phyloP scores from a whole-genome alignment of 2,329 filamentous ascomycete species.

The Xylariaceae sp. region DNA sequence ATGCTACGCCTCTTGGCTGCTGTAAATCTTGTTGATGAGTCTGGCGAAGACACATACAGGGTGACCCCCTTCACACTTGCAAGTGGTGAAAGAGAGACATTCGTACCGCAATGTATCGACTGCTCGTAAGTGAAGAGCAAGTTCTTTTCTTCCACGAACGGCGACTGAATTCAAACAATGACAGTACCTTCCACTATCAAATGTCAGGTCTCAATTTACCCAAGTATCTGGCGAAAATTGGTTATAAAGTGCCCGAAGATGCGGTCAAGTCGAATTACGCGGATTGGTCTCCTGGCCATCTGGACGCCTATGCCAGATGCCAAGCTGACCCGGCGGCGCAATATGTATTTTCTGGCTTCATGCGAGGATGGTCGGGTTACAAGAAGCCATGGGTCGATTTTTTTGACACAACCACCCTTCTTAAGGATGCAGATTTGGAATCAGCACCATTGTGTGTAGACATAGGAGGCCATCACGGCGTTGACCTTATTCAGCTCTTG shows the following conservation, averaged over 20 bases:
- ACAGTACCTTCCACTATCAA: constrained; percentile 13
- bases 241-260: constrained; percentile 21
- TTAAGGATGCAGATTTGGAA: constrained; percentile 22
- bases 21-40: constrained; percentile 24
- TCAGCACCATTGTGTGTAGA: constrained; percentile 37
- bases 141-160: too few species aligned
- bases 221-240: constrained; percentile 20
- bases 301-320: constrained; percentile 21
- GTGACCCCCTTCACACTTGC: constrained; percentile 28
- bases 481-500: constrained; percentile 34
- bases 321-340: constrained; percentile 15
- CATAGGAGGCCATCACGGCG: constrained; percentile 39
- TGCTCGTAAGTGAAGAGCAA: constrained; percentile 12
- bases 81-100: constrained; percentile 25
- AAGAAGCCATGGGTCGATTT: constrained; percentile 18
- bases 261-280: constrained; percentile 15
- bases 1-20: constrained; percentile 24
- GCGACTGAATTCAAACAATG: neutral
- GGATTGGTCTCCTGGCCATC: constrained; percentile 14
- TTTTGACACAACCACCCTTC: constrained; percentile 22
- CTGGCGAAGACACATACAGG: constrained; percentile 25
- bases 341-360: constrained; percentile 23
- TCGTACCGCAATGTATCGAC: constrained; percentile 24
- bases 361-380: constrained; percentile 18
- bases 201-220: constrained; percentile 14